These are phyloP conservation scores for Prunus yedoensis DNA, from an alignment of 331 rosid species.

Conservation along the genomic window DNA sequence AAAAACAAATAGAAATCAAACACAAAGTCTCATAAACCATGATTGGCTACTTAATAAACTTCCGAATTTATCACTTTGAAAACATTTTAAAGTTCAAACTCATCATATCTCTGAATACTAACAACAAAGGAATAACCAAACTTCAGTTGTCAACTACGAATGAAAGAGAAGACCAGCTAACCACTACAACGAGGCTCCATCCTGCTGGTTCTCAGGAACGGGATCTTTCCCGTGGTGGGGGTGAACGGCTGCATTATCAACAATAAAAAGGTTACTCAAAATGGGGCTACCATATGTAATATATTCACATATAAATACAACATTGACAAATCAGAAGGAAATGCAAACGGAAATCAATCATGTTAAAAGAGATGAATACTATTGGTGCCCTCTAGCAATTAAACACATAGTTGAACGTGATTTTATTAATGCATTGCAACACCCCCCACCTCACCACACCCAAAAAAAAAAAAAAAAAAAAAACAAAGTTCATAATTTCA, in stretches of 20 bases:
- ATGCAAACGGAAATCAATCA: background rate
- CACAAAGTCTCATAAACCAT: constrained; percentile 12
- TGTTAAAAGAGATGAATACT: background rate
- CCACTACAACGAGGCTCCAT: constrained; percentile 23
- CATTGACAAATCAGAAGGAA: background rate
- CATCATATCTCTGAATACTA: constrained; percentile 21
- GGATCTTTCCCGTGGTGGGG: constrained; percentile 52
- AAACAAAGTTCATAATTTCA: background rate
- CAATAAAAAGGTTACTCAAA: constrained; percentile 7
- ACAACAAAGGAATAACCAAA: constrained; percentile 24
- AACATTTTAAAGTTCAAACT: constrained; percentile 27
- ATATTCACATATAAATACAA: background rate
- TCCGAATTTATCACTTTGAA: background rate
- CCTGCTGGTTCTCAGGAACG: constrained; percentile 43
- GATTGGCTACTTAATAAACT: constrained; percentile 5
- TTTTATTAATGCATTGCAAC: background rate
- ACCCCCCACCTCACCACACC: background rate
- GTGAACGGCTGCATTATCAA: constrained; percentile 62
- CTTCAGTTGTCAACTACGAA: constrained; percentile 26
- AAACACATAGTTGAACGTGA: background rate
- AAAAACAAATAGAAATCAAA: background rate
- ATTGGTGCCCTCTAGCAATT: background rate
- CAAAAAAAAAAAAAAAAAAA: background rate
- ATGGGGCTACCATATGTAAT: background rate
- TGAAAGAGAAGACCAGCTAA: constrained; percentile 31